Evolutionary conservation across 352 stramenopile species (phyloP), one percentile per base, ranked within the genome.

Genomic region (Stramenopiles sp.): DNA sequence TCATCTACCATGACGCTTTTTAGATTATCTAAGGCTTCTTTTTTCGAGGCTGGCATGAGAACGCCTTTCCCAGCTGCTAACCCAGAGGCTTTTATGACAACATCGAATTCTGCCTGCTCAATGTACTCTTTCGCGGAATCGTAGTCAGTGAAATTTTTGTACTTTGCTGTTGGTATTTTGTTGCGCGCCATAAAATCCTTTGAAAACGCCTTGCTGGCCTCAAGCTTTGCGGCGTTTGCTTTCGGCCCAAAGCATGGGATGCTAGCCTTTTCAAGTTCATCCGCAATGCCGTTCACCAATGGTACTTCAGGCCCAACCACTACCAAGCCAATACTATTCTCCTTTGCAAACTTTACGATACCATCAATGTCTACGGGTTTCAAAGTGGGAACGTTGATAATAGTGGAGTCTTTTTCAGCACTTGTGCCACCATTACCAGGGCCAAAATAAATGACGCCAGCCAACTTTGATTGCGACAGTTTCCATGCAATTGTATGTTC

Each of bases 151-250:
- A 99, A 99, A 82, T 92, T 98, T 76, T 90, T 85, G 89, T 98
- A 99, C 80, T 92, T 91, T 27, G 97, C 96, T 33, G 97, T 99
- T 0, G 92, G 95, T 80, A 99, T 99, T 83, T 87, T 85, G 88
- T 98, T 94, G 82, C 96, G 89, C 84, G 94, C 88, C 91, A 99
- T 97, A 82, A 99, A 99, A 83, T 98, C 95, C 90, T 99, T 99
- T 82, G 91, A 94, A 85, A 97, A 97, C 0, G 95, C 93, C 90
- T 99, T 99, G 81, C 93, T 98, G 31, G 94, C 96, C 88, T 99
- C 97, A 67, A 99, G 88, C 82, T 95, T 90, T 0, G 97, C 94
- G 0, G 95, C 96, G 75, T 92, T 90, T 81, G 92, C 92, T 75
- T 87, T 97, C 0, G 97, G 97, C 27, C 97, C 97, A 87, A 99